A percentile compares a stretch with the other conserved stretches of the same genome.
phyloP scores from a whole-genome alignment of 805 yeast species.

The Hanseniaspora opuntiae region DNA sequence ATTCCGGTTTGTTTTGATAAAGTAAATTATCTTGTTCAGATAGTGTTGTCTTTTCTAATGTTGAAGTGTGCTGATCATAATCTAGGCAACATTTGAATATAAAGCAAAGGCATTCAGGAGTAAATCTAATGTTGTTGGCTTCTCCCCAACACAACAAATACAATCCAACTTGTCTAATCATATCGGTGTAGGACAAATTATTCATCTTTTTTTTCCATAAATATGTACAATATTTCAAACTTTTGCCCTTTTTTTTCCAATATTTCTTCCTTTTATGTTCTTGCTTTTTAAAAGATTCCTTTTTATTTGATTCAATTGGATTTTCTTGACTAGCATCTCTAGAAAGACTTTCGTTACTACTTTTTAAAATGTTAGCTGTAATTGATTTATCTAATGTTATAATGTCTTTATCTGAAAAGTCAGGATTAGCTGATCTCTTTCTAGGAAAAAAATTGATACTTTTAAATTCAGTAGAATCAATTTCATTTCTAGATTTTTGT shows the following conservation, averaged over 20 bases:
- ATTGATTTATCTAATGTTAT: neutral
- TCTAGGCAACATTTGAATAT: slow-evolving; percentile 70
- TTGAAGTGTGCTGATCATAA: slow-evolving; percentile 52
- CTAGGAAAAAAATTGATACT: slow-evolving; percentile 7
- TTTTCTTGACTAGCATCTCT: neutral
- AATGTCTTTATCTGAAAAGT: slow-evolving; percentile 15
- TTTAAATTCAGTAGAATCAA: slow-evolving; percentile 38
- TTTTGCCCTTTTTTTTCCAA: slow-evolving; percentile 21
- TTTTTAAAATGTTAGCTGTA: neutral
- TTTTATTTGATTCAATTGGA: neutral
- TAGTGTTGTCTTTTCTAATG: slow-evolving; percentile 39
- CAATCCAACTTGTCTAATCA: slow-evolving; percentile 54
- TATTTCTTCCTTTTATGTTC: slow-evolving; percentile 53
- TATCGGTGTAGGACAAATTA: slow-evolving; percentile 38
- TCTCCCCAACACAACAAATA: slow-evolving; percentile 81
- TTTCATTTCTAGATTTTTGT: slow-evolving; percentile 33
- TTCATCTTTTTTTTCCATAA: slow-evolving; percentile 63
- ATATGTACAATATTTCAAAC: slow-evolving; percentile 65
- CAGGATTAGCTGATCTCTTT: slow-evolving; percentile 33
- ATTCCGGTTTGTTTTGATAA: slow-evolving; percentile 25
- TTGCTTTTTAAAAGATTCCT: neutral
- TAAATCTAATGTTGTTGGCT: slow-evolving; percentile 69
- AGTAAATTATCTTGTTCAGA: neutral
- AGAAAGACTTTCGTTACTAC: neutral
- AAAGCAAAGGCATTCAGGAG: slow-evolving; percentile 82